These are phyloP conservation scores for Penicillium paxilli DNA, from an alignment of 495 filamentous ascomycete genomes.

Conservation along the genomic window DNA sequence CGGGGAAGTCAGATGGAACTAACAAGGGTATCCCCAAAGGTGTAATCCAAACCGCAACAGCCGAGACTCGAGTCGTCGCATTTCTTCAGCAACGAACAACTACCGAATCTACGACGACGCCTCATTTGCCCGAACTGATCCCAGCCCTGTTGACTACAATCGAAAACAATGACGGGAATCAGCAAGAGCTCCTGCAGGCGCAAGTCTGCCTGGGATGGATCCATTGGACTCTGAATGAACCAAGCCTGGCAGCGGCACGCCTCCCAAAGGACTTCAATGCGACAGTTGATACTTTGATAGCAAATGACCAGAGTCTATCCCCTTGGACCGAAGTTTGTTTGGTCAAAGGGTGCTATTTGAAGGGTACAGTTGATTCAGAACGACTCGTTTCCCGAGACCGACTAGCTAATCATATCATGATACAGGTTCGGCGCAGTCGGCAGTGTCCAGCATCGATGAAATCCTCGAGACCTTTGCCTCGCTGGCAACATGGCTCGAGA, in stretches of 20 bases:
- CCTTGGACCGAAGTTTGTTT: conserved; percentile 80
- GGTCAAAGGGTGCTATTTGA: conserved; percentile 74
- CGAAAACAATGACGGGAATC: conserved; percentile 54
- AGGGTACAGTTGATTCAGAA: conserved; percentile 43
- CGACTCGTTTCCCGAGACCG: background rate
- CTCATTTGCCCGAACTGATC: conserved; percentile 61
- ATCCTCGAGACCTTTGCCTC: conserved; percentile 65
- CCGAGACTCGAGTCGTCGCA: conserved; percentile 64
- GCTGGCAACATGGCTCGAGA: conserved; percentile 57
- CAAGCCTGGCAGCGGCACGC: conserved; percentile 55
- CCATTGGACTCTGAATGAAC: conserved; percentile 73
- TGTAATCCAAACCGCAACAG: conserved; percentile 71
- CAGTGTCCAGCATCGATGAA: conserved; percentile 50
- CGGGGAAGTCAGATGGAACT: conserved; percentile 9
- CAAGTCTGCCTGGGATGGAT: conserved; percentile 81
- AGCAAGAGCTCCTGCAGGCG: conserved; percentile 76
- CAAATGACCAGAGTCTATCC: conserved; percentile 47
- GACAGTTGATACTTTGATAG: conserved; percentile 45
- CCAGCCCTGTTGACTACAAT: conserved; percentile 63
- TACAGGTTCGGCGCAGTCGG: conserved; percentile 60
- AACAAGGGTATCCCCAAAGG: conserved; percentile 48
- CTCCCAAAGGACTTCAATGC: conserved; percentile 64
- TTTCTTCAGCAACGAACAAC: conserved; percentile 40
- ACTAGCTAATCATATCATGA: conserved; percentile 11
- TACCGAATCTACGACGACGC: conserved; percentile 42